phyloP scores from a whole-genome alignment of 2,329 filamentous ascomycete genomes.

The Aspergillus awamori region DNA sequence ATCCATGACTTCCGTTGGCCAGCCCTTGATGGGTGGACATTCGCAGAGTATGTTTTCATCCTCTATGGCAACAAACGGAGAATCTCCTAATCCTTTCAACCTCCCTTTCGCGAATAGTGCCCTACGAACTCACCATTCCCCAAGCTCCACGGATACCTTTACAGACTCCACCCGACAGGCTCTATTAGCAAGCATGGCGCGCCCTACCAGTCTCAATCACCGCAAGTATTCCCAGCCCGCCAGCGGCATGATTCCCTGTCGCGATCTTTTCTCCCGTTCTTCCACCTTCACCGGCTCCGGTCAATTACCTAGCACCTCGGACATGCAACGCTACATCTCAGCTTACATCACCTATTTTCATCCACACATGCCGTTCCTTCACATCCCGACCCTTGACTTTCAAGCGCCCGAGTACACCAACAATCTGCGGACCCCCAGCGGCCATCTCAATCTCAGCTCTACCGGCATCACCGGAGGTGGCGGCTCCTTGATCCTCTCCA shows the following conservation, averaged over 20 bases:
- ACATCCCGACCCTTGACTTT: slow-evolving; percentile 89
- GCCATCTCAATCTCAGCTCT: slow-evolving; percentile 55
- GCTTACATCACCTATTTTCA: slow-evolving; percentile 93
- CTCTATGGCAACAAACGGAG: slow-evolving; percentile 47
- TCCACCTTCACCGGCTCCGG: slow-evolving; percentile 46
- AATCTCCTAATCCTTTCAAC: slow-evolving; percentile 52
- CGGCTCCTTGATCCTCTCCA: slow-evolving; percentile 82
- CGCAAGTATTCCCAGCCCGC: slow-evolving; percentile 64
- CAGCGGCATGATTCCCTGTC: slow-evolving; percentile 51
- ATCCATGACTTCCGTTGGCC: slow-evolving; percentile 73
- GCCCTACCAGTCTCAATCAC: slow-evolving; percentile 59
- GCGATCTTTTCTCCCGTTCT: slow-evolving; percentile 40
- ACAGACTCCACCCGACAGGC: slow-evolving; percentile 68
- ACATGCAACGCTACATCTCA: slow-evolving; percentile 86
- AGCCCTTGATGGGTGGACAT: slow-evolving; percentile 68
- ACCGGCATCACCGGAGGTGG: slow-evolving; percentile 70
- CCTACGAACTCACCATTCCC: slow-evolving; percentile 61
- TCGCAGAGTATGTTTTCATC: slow-evolving; percentile 56
- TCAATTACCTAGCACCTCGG: slow-evolving; percentile 74
- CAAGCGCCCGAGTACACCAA: slow-evolving; percentile 71
- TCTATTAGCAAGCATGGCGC: slow-evolving; percentile 63
- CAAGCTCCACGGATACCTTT: slow-evolving; percentile 66
- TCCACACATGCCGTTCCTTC: slow-evolving; percentile 91
- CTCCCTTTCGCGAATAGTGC: slow-evolving; percentile 61
- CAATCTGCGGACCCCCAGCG: slow-evolving; percentile 60